Percentiles rank a stretch among this genome's conserved stretches.
Evolutionary conservation across 129 eudicot species (phyloP).

Genomic region (Rutidosis leptorrhynchoides): DNA sequence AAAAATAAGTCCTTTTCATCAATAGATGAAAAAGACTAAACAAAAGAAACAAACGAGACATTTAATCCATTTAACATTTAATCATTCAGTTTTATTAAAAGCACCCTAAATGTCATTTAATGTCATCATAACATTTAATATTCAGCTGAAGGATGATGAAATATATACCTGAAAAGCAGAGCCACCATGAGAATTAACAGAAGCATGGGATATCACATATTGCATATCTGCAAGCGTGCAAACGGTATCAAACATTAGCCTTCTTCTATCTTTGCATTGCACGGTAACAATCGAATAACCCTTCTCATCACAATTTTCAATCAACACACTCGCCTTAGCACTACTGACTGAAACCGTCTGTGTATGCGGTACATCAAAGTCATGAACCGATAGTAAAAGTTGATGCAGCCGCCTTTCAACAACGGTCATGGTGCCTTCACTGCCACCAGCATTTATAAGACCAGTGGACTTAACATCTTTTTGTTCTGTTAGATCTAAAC

Average conservation of each 20-base stretch:
- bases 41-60: no score
- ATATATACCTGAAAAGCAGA: slow-evolving; percentile 58
- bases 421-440: slow-evolving; percentile 45
- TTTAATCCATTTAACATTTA: no score
- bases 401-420: slow-evolving; percentile 77
- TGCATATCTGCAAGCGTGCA: slow-evolving; percentile 79
- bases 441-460: slow-evolving; percentile 35
- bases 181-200: slow-evolving; percentile 56
- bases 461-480: slow-evolving; percentile 56
- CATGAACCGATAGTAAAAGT: slow-evolving; percentile 54
- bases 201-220: slow-evolving; percentile 67
- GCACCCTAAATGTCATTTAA: no score
- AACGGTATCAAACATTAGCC: slow-evolving; percentile 73
- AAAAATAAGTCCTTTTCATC: no score
- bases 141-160: background rate
- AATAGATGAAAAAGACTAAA: no score
- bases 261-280: slow-evolving; percentile 48
- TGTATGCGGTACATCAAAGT: slow-evolving; percentile 50
- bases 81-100: no score
- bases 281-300: slow-evolving; percentile 56
- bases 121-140: background rate
- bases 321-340: slow-evolving; percentile 35
- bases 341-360: slow-evolving; percentile 18
- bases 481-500: slow-evolving; percentile 22
- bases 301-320: slow-evolving; percentile 56